phyloP scores from a whole-genome alignment of 495 filamentous ascomycete genomes.

The Neurospora sp. region DNA sequence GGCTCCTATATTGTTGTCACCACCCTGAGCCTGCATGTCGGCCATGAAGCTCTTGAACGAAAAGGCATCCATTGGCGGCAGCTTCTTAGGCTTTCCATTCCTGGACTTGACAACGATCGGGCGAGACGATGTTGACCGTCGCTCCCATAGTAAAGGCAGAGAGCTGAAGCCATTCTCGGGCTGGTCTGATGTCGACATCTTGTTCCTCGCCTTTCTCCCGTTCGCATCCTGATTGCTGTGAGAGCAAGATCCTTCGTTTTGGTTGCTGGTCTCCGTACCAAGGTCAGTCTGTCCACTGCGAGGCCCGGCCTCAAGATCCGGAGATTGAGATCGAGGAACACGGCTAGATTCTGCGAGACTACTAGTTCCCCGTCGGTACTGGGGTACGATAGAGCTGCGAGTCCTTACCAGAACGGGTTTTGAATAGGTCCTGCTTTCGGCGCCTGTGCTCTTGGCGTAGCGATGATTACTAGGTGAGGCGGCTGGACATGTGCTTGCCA shows the following conservation, averaged over 20 bases:
- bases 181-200: conserved; percentile 9
- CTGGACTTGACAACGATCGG: conserved; percentile 10
- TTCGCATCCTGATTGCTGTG: neutral
- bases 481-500: conserved; percentile 35
- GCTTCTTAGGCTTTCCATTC: conserved; percentile 15
- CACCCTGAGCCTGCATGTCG: conserved; percentile 27
- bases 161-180: conserved; percentile 15
- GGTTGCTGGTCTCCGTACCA: neutral
- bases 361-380: conserved; percentile 16
- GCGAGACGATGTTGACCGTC: conserved; percentile 9
- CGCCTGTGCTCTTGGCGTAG: conserved; percentile 35
- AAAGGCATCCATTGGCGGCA: conserved; percentile 47
- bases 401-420: conserved; percentile 49
- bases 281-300: neutral
- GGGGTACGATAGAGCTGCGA: conserved; percentile 6
- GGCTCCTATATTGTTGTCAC: conserved; percentile 27
- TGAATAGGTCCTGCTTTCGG: conserved; percentile 42
- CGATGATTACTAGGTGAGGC: conserved; percentile 20
- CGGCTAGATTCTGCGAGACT: conserved; percentile 19
- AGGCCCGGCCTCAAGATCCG: neutral
- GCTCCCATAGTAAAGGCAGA: conserved; percentile 15
- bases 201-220: neutral
- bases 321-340: conserved; percentile 11
- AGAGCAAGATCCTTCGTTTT: neutral
- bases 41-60: conserved; percentile 49